Evolutionary conservation across 495 filamentous ascomycete species (phyloP), one percentile per base, ranked within the genome.

Genomic region (Bombardia bombarda): DNA sequence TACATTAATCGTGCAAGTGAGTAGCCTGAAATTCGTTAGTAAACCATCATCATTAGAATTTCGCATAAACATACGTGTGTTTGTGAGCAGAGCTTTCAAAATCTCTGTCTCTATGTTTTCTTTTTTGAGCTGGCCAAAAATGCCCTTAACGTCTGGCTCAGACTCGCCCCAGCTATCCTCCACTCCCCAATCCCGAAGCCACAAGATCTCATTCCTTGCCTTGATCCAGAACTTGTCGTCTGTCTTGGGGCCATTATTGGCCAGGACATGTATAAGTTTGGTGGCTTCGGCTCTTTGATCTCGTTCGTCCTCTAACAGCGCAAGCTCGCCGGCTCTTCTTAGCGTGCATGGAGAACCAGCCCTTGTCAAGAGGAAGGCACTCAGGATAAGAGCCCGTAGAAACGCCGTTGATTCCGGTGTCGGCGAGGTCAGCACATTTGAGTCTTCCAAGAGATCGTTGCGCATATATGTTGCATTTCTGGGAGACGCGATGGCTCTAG

Each of bases 141-240:
- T 65, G 1, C 89, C 89, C 43, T 71, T 68, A 34, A 67, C 67
- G 9, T 39, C 48, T 30, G 38, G 40, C 5, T 48, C 44, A 20
- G 49, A 32, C 26, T 61, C 40, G 45, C 52, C 18, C 48, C 57
- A 40, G 58, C 50, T 25, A 9, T 67, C 53, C 39, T 77, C 72
- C 2, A 69, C 65, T 18, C 79, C 83, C 89, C 89, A 94, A 57
- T 80, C 76, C 52, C 78, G 77, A 22, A 95, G 75, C 89, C 89
- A 95, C 2, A 90, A 62, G 13, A 95, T 57, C 53, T 84, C 77
- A 38, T 77, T 71, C 28, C 86, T 73, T 7, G 77, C 68, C 18
- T 62, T 62, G 28, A 67, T 67, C 89, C 89, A 94, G 37, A 81
- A 77, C 46, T 72, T 75, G 19, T 80, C 78, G 45, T 84, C 77